Evolutionary conservation across 306 rosid genomes (phyloP), one percentile per base, ranked within the genome.

Genomic region (Casuarina cunninghamiana): DNA sequence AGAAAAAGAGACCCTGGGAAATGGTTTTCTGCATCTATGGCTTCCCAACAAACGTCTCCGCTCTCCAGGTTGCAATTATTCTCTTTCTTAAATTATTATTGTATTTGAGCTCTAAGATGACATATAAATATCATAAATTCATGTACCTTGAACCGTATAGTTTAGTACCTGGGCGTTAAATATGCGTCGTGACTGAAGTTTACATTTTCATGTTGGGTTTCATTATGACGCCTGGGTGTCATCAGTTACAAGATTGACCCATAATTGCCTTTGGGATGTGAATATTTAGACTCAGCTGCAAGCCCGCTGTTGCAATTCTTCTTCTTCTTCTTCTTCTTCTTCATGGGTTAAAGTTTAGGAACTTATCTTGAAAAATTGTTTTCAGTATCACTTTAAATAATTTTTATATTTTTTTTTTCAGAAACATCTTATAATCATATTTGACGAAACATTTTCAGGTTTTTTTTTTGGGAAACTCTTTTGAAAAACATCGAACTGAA

Each of bases 1-100:
- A 91, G 89, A 86, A 78, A 85, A 89, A 68, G 75, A 75, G 99
- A 26, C 98, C 99, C 19, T 96, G 99, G 98, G 99, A 96, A 79
- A 96, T 96, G 99, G 96, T 90, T 71, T 77, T 93, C 71, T 96
- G 99, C 83, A 85, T 96, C 77, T 88, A 93, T 78, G 98, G 98
- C 26, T 96, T 96, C 84, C 99, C 97, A 55, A 90, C 98, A 10
- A 88, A 91, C 41, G 90, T 93, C 53, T 80, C 97, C 58, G 99
- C 99, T 48, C 96, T 96, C n/a, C 98, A 96, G 99, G 99, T 96
- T 46, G 63, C 42, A 58, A 2, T 26, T 53, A 37, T 19, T 46
- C 45, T 78, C 65, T 61, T n/a, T 45, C 19, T 6, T 45, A 43
- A 26, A 26, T 26, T 26, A 26, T 26, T 26, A 26, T 26, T 26